A percentile compares a stretch with the other conserved stretches of the same genome.
Evolutionary conservation across 108 stramenopile genomes (phyloP).

Genomic region (Skeletonema costatum): DNA sequence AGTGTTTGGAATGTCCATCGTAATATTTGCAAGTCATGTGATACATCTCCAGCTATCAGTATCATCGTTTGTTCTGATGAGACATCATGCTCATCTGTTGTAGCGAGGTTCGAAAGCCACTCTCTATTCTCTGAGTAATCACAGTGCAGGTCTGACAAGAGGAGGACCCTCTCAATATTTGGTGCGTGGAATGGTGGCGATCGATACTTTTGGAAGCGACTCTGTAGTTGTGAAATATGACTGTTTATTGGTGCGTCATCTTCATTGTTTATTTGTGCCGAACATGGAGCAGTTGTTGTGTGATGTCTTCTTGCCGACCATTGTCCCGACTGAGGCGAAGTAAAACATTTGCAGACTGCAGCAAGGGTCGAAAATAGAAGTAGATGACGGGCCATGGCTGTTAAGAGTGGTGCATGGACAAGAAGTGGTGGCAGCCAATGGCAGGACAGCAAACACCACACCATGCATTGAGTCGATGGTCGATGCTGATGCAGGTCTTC

Average conservation of each 20-base stretch:
- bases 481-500: no score
- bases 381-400: not conserved
- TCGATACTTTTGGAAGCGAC: slow-evolving; percentile 35
- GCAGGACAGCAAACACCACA: no score
- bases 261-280: not conserved
- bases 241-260: not conserved
- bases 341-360: not conserved
- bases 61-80: slow-evolving; percentile 22
- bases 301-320: not conserved
- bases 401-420: not conserved
- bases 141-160: slow-evolving; percentile 41
- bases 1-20: slow-evolving; percentile 48
- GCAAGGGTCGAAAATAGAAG: not conserved
- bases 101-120: slow-evolving; percentile 31
- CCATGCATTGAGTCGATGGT: no score
- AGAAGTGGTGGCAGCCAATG: no score
- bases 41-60: slow-evolving; percentile 43
- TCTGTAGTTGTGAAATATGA: not conserved
- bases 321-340: not conserved
- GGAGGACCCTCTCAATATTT: slow-evolving; percentile 21
- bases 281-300: not conserved
- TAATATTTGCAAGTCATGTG: slow-evolving; percentile 36
- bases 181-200: slow-evolving; percentile 14
- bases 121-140: slow-evolving; percentile 41
- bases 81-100: not conserved